These are phyloP conservation scores for Acacia crassicarpa DNA, from an alignment of 306 rosid species.

Conservation along the genomic window DNA sequence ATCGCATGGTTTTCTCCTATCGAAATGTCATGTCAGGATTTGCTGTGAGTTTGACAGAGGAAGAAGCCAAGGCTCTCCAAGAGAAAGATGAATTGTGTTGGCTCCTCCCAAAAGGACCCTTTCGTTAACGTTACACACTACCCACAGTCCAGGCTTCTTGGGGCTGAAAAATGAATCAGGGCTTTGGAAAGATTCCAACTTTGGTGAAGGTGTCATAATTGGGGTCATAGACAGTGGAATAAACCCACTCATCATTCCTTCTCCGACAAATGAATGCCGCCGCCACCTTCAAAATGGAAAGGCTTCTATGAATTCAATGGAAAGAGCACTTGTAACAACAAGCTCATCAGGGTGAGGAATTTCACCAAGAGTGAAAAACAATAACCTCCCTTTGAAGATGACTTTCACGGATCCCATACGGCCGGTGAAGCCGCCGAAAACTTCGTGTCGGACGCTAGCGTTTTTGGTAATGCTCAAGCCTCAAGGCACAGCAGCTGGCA, in stretches of 20 bases:
- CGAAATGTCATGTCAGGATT: constrained; percentile 56
- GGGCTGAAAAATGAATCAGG: constrained; percentile 52
- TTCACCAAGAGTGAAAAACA: no score
- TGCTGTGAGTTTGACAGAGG: constrained; percentile 52
- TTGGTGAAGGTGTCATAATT: constrained; percentile 63
- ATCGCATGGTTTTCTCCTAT: constrained; percentile 44
- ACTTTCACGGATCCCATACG: constrained; percentile 81
- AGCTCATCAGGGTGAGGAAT: constrained; percentile 71
- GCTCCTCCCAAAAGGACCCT: constrained; percentile 45
- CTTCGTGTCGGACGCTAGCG: constrained; percentile 47
- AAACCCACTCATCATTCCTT: constrained; percentile 66
- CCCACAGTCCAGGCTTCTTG: constrained; percentile 67
- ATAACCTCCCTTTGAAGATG: constrained; percentile 53
- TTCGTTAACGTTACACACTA: constrained; percentile 55
- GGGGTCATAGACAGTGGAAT: constrained; percentile 74
- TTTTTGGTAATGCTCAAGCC: constrained; percentile 63
- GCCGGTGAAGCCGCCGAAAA: constrained; percentile 65
- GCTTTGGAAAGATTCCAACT: constrained; percentile 61
- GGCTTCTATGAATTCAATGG: constrained; percentile 71
- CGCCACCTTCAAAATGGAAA: constrained; percentile 77
- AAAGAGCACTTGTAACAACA: constrained; percentile 57
- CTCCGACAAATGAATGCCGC: constrained; percentile 55
- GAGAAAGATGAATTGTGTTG: constrained; percentile 50
- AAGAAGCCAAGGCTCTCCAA: constrained; percentile 55
- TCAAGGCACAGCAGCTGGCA: constrained; percentile 64